Conservation (phyloP, 148 eudicot species). For the Nepenthes gracilis region DNA sequence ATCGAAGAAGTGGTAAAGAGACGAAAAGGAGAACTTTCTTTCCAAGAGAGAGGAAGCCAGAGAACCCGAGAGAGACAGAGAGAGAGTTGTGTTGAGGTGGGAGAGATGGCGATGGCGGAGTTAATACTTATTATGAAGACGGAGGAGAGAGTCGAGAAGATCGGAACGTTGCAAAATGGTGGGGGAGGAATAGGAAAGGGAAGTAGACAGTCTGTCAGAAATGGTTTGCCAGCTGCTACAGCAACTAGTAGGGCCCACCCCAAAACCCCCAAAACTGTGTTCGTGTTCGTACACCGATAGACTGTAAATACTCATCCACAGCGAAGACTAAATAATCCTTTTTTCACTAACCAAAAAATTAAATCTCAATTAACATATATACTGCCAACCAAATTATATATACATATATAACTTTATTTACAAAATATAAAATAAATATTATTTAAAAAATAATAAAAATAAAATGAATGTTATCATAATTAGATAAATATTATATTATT, state of each 20-base stretch:
- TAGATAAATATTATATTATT: no score
- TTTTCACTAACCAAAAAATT: no score
- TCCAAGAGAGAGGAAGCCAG: not conserved
- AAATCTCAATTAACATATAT: no score
- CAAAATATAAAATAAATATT: no score
- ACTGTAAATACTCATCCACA: no score
- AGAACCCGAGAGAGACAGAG: not conserved
- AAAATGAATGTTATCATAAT: no score
- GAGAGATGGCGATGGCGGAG: conserved; percentile 4
- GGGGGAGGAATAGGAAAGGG: not conserved
- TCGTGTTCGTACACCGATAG: no score
- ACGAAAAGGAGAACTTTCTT: not conserved
- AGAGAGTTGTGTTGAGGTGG: not conserved
- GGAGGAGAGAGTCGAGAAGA: conserved; percentile 8
- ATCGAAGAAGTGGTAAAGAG: not conserved
- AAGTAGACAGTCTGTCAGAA: conserved; percentile 47
- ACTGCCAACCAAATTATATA: no score
- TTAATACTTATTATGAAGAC: not conserved
- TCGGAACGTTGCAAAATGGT: not conserved
- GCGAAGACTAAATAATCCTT: no score
- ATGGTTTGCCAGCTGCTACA: conserved; percentile 40
- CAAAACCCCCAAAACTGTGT: not conserved
- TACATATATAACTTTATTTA: no score
- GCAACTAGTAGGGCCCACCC: conserved; percentile 23
- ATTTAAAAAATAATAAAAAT: no score